Evolutionary conservation across 225 moss, liverwort and hornwort genomes (phyloP), one percentile per base, ranked within the genome.

Genomic region (Physcomitrellopsis africana): DNA sequence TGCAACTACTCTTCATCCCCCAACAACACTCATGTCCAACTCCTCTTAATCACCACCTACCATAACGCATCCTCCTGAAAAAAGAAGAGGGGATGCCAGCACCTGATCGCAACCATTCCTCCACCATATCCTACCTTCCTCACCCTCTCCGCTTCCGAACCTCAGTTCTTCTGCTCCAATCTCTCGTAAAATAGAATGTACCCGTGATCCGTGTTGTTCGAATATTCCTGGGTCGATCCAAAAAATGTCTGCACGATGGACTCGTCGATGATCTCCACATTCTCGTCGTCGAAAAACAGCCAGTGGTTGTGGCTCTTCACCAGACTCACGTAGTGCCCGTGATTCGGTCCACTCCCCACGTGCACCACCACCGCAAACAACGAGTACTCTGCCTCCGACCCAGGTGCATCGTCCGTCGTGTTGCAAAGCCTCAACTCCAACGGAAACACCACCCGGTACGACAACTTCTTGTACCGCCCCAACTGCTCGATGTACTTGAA

Each of bases 211-310:
- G 89, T 89, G 49, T 89, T 89, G 82, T 89, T 84, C 17, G 86
- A 77, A 67, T 84, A 89, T 69, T 86, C 89, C 78, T 89, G 86
- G 15, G 83, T 85, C 45, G 86, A 89, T 49, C 89, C 89, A 59
- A 89, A 89, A 84, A 89, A 89, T 27, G 89, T 86, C 86, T 86
- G 86, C 48, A 89, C 89, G 20, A 76, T 69, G n/a, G 83, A 63
- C 76, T 89, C 89, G 44, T 89, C 89, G 67, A 89, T 89, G 61
- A 89, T 89, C 82, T 89, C 89, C 68, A 89, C 89, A 60, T 86
- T 89, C 67, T 89, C 89, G 49, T 89, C 89, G 75, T 89, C 89
- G 68, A 37, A 37, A 37, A 37, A 37, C 32, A 37, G 32, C 32
- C 32, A 37, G 32, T 37, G 32, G 32, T 37, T 37, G 32, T 37